Conservation (phyloP, 768 basidiomycete species). For the Cystobasidium tubakii region DNA sequence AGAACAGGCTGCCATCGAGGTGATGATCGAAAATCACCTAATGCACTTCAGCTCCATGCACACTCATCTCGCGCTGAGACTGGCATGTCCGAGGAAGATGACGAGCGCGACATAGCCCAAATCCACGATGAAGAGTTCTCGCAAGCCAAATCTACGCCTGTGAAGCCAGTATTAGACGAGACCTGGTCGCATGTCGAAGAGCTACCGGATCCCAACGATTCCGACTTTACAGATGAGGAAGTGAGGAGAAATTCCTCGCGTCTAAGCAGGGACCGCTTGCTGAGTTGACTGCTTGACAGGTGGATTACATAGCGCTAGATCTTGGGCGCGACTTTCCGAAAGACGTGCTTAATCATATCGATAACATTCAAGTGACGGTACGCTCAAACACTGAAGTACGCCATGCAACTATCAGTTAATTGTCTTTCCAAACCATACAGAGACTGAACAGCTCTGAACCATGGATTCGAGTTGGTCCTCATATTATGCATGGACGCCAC, state of each 20-base stretch:
- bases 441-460: constrained; percentile 23
- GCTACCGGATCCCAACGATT: constrained; percentile 18
- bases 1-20: too few relatives aligned
- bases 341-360: constrained; percentile 5
- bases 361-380: constrained; percentile 27
- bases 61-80: neutral
- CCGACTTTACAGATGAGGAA: constrained; percentile 25
- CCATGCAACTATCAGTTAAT: too few relatives aligned
- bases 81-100: neutral
- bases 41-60: neutral
- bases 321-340: constrained; percentile 18
- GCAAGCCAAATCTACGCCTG: neutral
- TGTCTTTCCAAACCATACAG: neutral
- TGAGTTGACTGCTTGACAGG: neutral
- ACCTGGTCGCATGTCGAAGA: constrained; percentile 29
- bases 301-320: constrained; percentile 14
- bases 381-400: too few relatives aligned
- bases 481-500: constrained; percentile 21
- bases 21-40: neutral
- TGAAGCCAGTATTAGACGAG: constrained; percentile 14
- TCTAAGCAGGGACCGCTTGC: too few relatives aligned
- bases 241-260: neutral
- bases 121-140: neutral
- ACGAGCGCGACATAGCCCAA: neutral
- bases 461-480: neutral